Conservation (phyloP, 1,139 yeast genomes). For the Groenewaldozyma auringiensis region DNA sequence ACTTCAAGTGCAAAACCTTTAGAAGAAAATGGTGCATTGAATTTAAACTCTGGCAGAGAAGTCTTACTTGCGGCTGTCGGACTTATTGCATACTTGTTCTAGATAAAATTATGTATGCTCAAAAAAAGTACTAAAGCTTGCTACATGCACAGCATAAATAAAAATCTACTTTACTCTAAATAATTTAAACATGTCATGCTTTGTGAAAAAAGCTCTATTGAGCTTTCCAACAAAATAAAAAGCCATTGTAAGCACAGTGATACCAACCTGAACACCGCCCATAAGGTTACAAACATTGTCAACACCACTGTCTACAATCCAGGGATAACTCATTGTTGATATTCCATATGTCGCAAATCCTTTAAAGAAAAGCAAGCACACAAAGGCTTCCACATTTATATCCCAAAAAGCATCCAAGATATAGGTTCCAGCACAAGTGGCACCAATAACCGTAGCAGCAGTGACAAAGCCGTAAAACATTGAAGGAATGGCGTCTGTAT, state of each 20-base stretch:
- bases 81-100: no score
- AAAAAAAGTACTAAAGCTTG: no score
- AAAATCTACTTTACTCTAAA: slow-evolving; percentile 1
- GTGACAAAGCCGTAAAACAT: slow-evolving; percentile 3
- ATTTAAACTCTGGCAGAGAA: no score
- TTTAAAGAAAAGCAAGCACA: slow-evolving; percentile 1
- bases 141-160: no score
- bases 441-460: neutral
- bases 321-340: neutral
- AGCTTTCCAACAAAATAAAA: slow-evolving; percentile 1
- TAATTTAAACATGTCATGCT: slow-evolving; percentile 2
- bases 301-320: slow-evolving; percentile 1
- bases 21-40: neutral
- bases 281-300: neutral
- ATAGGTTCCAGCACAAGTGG: slow-evolving; percentile 1
- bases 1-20: neutral
- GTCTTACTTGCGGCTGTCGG: no score
- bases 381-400: slow-evolving; percentile 1
- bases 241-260: neutral
- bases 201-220: neutral
- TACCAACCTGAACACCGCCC: neutral
- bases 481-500: neutral
- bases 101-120: no score
- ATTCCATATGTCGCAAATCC: slow-evolving; percentile 3
- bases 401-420: slow-evolving; percentile 2